Conservation (phyloP, 1,139 yeast genomes). For the Saccharomyces hybrid region DNA sequence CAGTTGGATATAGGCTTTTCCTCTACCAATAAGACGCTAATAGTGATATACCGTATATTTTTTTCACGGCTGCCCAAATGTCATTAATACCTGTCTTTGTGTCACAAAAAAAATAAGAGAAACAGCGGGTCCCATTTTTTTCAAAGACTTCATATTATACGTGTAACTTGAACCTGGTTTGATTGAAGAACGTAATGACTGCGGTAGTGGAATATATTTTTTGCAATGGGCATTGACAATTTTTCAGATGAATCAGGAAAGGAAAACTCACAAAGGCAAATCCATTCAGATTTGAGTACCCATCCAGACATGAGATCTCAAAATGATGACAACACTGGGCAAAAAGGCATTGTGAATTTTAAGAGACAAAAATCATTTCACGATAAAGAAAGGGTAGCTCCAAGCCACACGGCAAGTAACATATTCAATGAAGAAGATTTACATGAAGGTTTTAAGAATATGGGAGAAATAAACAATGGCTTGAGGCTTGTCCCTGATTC, state of each 20-base stretch:
- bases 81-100: neutral
- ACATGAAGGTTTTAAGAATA: neutral
- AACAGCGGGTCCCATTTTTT: no score
- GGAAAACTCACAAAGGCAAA: neutral
- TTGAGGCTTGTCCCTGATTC: neutral
- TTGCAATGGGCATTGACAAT: neutral
- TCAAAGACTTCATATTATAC: neutral
- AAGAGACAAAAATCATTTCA: neutral
- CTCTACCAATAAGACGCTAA: neutral
- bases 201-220: neutral
- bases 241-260: neutral
- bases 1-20: neutral
- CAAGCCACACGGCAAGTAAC: neutral
- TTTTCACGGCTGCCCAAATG: neutral
- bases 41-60: neutral
- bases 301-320: neutral
- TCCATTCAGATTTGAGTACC: neutral
- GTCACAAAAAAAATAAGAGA: neutral
- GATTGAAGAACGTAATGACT: neutral
- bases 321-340: neutral
- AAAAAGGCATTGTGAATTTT: neutral
- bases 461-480: neutral
- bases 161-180: neutral
- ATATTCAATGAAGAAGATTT: neutral
- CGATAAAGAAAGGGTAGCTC: neutral